Base-by-base conservation (phyloP, 345 rosid genomes). In the Pistacia integerrima region DNA sequence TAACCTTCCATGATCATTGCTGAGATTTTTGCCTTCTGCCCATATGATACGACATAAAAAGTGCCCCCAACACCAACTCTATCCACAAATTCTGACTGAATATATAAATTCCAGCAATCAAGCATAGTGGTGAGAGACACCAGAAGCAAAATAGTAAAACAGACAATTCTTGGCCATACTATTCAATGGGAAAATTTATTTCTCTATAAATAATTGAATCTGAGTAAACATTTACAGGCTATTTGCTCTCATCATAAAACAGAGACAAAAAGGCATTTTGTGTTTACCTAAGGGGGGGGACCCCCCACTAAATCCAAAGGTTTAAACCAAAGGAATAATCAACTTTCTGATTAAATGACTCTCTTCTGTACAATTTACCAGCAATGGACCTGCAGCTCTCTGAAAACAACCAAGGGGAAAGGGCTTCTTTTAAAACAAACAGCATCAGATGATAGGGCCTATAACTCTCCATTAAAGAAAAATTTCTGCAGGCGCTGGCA, bases 301-400 rank as follows among this genome's bases (percentile, higher is more conserved):
- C 7, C 54, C 49, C 76, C 76, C 68, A 13, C 46, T 61, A 70
- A 49, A 69, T 70, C 82, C 72, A 62, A 56, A 51, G 69, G 75
- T 28, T 68, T 78, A 14, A 62, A 67, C 76, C 78, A 67, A 71
- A 6, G 81, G 81, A 79, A 65, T 49, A 60, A 73, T 73, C 61
- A 74, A 62, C 73, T 81, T 61, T 77, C 64, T 25, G 60, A 62
- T 69, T 70, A 79, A 75, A 70, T 77, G 63, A 25, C 52, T 79
- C 70, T 41, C 75, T 65, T 36, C 83, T 80, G 78, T 86, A 84
- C 87, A 86, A 59, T 79, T 79, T 77, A 77, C 56, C 77, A 70
- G 80, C 76, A 69, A 61, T 22, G 61, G 35, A 48, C 69, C 77
- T 30, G 73, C 73, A 65, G 67, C 82, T 25, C 81, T 65, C 72